Evolutionary conservation across 768 basidiomycete genomes (phyloP), one percentile per base, ranked within the genome.

Genomic region (Lactarius evosmus): DNA sequence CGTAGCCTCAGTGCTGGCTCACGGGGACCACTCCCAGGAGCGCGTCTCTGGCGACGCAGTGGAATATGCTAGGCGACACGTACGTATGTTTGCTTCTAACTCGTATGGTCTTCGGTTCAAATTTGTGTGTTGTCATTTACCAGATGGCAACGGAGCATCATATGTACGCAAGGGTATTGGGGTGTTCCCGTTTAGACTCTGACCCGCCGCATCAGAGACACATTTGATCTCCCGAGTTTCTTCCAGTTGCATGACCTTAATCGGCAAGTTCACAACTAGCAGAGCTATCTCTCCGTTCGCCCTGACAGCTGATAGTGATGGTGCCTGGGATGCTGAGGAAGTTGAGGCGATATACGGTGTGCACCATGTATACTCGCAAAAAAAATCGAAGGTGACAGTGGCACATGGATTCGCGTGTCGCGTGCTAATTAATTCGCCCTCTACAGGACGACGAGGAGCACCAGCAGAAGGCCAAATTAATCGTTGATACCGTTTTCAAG

Each of bases 281-380:
- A 32, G 36, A 41, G 16, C 8, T 27, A 30, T 25, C n/a, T 50
- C 53, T 66, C 33, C 52, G 64, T 66, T 29, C 55, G 55, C 56
- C 56, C 56, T 44, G 29, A 27, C 38, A 11, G 12, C 46, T 50
- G 52, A 2, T 69, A 91, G 89, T 41, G 86, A 98, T 71, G 92
- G 92, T 0, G 70, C 82, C 58, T 93, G 93, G 87, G 88, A 92
- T 72, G 79, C 80, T 63, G 86, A 87, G 60, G 96, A 99, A 74
- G 89, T 99, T 65, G 90, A 97, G 75, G 94, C 95, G 22, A 86
- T 99, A 41, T 99, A 99, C 69, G 96, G 96, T 58, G 89, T 98
- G 8, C 94, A 97, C 74, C 95, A 98, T 71, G 81, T 93, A 61
- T 92, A 89, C 73, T 90, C 88, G 50, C 87, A 87, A 78, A 88